phyloP scores from a whole-genome alignment of 139 green algal genomes.

The Dunaliella sp. region DNA sequence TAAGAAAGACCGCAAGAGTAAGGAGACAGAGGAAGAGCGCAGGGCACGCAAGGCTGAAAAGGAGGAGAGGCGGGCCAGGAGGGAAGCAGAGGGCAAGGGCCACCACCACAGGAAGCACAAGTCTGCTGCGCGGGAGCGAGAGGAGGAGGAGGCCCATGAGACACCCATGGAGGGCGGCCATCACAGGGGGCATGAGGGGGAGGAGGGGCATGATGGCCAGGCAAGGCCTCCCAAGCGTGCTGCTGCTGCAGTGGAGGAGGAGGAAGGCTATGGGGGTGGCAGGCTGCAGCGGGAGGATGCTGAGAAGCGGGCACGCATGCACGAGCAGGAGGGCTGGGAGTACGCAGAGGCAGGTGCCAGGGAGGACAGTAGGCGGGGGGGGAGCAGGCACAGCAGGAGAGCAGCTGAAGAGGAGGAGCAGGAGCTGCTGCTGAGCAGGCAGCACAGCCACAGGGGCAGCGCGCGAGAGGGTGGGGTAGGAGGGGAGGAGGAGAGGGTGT shows the following conservation, averaged over 20 bases:
- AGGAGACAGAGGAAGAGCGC: background rate
- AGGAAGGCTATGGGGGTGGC: background rate
- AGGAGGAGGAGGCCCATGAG: background rate
- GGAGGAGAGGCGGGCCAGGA: background rate
- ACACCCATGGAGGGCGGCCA: no score
- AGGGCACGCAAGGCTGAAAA: background rate
- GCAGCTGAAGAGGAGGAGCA: background rate
- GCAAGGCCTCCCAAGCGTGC: no score
- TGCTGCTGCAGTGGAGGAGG: background rate
- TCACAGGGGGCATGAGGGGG: background rate
- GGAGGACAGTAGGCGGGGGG: background rate
- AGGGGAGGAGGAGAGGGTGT: background rate
- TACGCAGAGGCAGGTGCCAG: background rate
- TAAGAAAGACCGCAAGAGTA: no score
- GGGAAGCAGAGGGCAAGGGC: background rate
- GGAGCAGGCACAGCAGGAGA: background rate
- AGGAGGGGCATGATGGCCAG: no score
- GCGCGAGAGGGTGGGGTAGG: background rate
- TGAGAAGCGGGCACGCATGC: background rate
- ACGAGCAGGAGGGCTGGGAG: background rate
- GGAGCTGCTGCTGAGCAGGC: background rate
- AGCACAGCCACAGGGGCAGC: background rate
- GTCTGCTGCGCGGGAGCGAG: background rate
- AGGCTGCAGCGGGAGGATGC: background rate
- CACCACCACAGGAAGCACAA: background rate